A percentile compares a stretch with the other conserved stretches of the same genome.
Evolutionary conservation across 768 basidiomycete genomes (phyloP).

Genomic region (Trametes sanguinea): DNA sequence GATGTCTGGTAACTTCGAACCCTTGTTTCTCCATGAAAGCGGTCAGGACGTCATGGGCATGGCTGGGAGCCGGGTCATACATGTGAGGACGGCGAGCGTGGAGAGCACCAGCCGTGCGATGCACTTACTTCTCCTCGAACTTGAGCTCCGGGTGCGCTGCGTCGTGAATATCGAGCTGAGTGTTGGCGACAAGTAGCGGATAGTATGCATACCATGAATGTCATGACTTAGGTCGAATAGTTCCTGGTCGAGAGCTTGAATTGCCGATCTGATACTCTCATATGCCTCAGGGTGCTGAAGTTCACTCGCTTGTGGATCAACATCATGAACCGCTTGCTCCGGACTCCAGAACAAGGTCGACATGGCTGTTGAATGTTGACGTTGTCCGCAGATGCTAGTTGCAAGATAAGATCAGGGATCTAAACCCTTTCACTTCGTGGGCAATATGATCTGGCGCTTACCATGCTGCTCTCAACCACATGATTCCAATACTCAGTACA

Average conservation of each 20-base stretch:
- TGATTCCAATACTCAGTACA: too few species aligned
- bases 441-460: too few species aligned
- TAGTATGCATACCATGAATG: conserved; percentile 57
- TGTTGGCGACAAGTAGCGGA: neutral
- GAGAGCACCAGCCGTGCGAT: neutral
- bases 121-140: conserved; percentile 63
- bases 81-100: neutral
- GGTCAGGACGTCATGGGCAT: conserved; percentile 73
- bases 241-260: conserved; percentile 54
- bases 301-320: too few species aligned
- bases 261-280: conserved; percentile 57
- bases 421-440: too few species aligned
- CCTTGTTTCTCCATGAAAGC: conserved; percentile 65
- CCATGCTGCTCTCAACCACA: too few species aligned
- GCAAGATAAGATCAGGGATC: too few species aligned
- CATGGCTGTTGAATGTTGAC: too few species aligned
- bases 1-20: conserved; percentile 61
- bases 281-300: neutral
- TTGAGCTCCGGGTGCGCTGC: conserved; percentile 70
- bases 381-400: too few species aligned
- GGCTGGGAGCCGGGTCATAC: conserved; percentile 38
- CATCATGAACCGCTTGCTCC: too few species aligned
- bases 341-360: too few species aligned
- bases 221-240: conserved; percentile 65
- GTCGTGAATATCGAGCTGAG: neutral